Percentiles rank a stretch among this genome's conserved stretches.
These are phyloP conservation scores for Tricladium varicosporioides DNA, from an alignment of 2,329 filamentous ascomycete species.

Conservation along the genomic window DNA sequence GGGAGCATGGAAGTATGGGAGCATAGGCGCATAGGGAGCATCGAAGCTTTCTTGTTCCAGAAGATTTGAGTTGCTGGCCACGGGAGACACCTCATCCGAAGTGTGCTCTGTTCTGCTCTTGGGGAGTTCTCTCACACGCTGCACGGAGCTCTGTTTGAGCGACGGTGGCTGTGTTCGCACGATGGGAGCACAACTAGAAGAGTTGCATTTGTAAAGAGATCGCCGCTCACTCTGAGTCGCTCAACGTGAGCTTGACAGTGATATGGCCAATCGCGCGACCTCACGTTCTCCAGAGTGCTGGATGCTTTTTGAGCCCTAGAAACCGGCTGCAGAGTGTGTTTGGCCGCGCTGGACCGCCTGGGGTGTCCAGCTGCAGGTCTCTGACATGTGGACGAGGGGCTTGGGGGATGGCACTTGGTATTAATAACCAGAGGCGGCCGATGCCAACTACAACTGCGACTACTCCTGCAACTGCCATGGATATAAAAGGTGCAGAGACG, in stretches of 20 bases:
- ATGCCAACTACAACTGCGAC: not conserved
- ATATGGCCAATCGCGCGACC: slow-evolving; percentile 6
- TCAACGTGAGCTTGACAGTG: too few relatives aligned
- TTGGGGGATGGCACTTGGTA: not conserved
- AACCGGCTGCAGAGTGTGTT: too few relatives aligned
- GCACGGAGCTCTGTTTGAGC: slow-evolving; percentile 22
- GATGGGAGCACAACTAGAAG: slow-evolving; percentile 6
- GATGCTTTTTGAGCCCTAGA: slow-evolving; percentile 3
- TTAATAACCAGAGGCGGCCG: not conserved
- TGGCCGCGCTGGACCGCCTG: too few relatives aligned
- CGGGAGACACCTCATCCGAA: slow-evolving; percentile 21
- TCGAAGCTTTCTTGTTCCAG: not conserved
- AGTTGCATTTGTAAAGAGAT: slow-evolving; percentile 21
- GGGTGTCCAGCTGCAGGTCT: slow-evolving; percentile 12
- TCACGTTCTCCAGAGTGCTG: slow-evolving; percentile 3
- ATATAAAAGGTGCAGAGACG: not conserved
- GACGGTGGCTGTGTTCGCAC: slow-evolving; percentile 19
- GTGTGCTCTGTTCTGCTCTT: slow-evolving; percentile 1
- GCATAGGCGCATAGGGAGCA: too few relatives aligned
- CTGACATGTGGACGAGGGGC: slow-evolving; percentile 10
- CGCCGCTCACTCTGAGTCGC: slow-evolving; percentile 2
- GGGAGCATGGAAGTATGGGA: not conserved
- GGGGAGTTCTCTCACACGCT: slow-evolving; percentile 7
- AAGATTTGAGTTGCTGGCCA: not conserved
- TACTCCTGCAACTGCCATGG: too few relatives aligned